Percentiles rank a stretch among this genome's conserved stretches.
Conservation (phyloP, 208 protist species). For the Blastocrithidia nonstop region DNA sequence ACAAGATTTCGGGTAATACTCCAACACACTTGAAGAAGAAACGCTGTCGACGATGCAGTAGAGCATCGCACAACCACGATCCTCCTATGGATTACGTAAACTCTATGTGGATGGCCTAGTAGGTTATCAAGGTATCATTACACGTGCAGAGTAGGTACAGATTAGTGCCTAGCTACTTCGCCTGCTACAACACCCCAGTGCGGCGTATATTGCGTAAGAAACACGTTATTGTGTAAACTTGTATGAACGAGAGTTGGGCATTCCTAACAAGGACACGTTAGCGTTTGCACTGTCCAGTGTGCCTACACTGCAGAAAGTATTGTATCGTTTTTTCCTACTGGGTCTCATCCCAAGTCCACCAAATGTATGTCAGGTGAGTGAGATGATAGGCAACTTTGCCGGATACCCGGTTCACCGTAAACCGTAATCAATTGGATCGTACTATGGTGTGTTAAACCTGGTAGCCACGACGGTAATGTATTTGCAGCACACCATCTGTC, state of each 20-base stretch:
- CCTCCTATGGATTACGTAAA: slow-evolving; percentile 69
- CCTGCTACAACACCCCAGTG: slow-evolving; percentile 44
- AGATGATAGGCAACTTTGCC: slow-evolving; percentile 82
- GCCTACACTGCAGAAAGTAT: slow-evolving; percentile 50
- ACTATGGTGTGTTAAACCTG: slow-evolving; percentile 77
- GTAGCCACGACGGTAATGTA: slow-evolving; percentile 69
- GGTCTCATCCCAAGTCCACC: slow-evolving; percentile 66
- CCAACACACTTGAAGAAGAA: slow-evolving; percentile 29
- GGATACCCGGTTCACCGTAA: slow-evolving; percentile 80
- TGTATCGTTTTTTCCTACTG: slow-evolving; percentile 61
- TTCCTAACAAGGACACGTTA: slow-evolving; percentile 69
- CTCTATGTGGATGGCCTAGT: slow-evolving; percentile 58
- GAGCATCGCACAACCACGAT: slow-evolving; percentile 56
- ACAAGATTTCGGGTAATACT: slow-evolving; percentile 39
- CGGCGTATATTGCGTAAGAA: slow-evolving; percentile 78
- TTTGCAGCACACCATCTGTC: slow-evolving; percentile 61
- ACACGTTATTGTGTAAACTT: slow-evolving; percentile 82
- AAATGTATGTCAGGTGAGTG: slow-evolving; percentile 80
- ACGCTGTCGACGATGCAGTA: slow-evolving; percentile 40
- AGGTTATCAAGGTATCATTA: slow-evolving; percentile 73
- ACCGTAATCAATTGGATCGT: slow-evolving; percentile 58
- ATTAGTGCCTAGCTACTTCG: slow-evolving; percentile 68
- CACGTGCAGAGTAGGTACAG: slow-evolving; percentile 45
- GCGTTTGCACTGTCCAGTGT: slow-evolving; percentile 54
- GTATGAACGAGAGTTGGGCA: slow-evolving; percentile 64